Percentiles rank a stretch among this genome's conserved stretches.
Conservation (phyloP, 306 rosid genomes). For the Dalbergia oliveri region DNA sequence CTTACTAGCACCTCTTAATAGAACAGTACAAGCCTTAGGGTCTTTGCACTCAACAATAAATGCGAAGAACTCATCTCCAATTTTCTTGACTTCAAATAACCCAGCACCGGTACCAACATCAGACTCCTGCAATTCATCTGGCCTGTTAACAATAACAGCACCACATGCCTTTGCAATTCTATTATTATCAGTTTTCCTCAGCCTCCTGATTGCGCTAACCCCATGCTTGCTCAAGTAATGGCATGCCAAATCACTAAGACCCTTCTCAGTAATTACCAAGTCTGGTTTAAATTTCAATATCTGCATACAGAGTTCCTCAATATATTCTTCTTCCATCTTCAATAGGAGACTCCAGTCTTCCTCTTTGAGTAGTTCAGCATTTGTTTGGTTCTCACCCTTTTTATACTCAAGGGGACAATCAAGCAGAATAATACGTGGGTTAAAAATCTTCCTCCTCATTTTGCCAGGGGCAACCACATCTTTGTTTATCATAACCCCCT, state of each 20-base stretch:
- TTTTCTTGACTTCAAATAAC: conserved; percentile 89
- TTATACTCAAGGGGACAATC: conserved; percentile 93
- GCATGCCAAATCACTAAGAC: conserved; percentile 96
- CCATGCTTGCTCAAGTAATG: conserved; percentile 91
- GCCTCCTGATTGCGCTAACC: conserved; percentile 88
- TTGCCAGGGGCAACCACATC: conserved; percentile 95
- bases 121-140: conserved; percentile 93
- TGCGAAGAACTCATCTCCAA: conserved; percentile 87
- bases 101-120: conserved; percentile 98
- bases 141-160: conserved; percentile 94
- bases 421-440: conserved; percentile 91
- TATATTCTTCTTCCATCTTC: conserved; percentile 92
- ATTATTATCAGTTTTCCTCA: conserved; percentile 89
- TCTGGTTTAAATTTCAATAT: conserved; percentile 92
- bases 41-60: conserved; percentile 91
- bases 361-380: conserved; percentile 89
- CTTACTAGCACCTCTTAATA: conserved; percentile 89
- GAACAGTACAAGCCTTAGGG: conserved; percentile 91
- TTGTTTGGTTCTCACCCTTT: conserved; percentile 96
- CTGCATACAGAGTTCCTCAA: conserved; percentile 84
- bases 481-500: conserved; percentile 93
- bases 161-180: conserved; percentile 96
- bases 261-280: conserved; percentile 91
- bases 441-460: conserved; percentile 93
- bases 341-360: conserved; percentile 92